phyloP scores from a whole-genome alignment of 306 rosid genomes.

The Casuarina cunninghamiana region DNA sequence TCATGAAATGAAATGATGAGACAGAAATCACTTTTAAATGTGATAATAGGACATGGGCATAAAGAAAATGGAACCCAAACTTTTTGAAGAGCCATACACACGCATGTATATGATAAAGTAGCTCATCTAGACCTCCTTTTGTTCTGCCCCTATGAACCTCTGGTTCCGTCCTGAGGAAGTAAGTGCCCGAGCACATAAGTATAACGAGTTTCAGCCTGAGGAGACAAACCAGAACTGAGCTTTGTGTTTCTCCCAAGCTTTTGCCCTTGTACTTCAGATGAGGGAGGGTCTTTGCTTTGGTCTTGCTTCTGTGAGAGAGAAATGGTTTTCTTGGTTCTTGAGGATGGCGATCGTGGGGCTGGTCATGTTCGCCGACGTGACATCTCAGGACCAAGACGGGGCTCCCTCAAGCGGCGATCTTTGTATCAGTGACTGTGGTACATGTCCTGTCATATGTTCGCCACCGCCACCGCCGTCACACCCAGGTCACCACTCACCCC shows the following conservation, averaged over 20 bases:
- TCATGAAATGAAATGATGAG: too few relatives aligned
- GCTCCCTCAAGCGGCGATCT: conserved; percentile 35
- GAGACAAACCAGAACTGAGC: neutral
- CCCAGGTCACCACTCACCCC: conserved; percentile 21
- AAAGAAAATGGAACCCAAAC: neutral
- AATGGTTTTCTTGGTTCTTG: conserved; percentile 29
- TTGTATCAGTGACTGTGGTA: conserved; percentile 70
- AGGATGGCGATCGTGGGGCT: conserved; percentile 37
- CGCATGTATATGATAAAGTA: conserved; percentile 8
- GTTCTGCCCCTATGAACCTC: neutral
- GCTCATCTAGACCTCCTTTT: conserved; percentile 1
- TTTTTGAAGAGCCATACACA: conserved; percentile 35
- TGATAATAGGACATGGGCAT: neutral
- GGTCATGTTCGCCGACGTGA: conserved; percentile 26
- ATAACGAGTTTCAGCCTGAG: conserved; percentile 12
- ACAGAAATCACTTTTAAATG: too few relatives aligned
- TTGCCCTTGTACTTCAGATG: conserved; percentile 34
- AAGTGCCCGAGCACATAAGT: conserved; percentile 12
- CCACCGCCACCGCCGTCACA: conserved; percentile 61
- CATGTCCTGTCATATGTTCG: conserved; percentile 79
- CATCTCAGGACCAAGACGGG: conserved; percentile 37
- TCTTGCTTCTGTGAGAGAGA: conserved; percentile 16
- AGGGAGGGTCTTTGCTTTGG: conserved; percentile 4
- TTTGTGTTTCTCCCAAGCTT: conserved; percentile 10
- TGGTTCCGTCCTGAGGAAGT: conserved; percentile 24